Evolutionary conservation across 495 filamentous ascomycete genomes (phyloP).

Genomic region (Staphylotrichum longicolle): DNA sequence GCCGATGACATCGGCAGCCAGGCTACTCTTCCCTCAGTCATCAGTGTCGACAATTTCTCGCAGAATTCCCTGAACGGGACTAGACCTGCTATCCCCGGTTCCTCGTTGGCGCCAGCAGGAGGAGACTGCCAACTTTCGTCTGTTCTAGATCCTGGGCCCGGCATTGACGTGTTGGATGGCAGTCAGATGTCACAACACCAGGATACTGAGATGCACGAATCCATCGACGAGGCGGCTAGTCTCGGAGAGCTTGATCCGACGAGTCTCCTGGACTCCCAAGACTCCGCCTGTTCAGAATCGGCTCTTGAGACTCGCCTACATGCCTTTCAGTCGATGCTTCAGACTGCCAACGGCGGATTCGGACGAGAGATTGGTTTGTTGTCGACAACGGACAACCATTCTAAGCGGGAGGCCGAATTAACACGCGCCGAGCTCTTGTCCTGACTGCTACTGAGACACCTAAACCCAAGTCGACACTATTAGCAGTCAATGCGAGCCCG

Average conservation of each 20-base stretch:
- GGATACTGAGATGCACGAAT: not conserved
- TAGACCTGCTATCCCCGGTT: not conserved
- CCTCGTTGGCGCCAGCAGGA: not conserved
- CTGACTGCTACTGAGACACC: not conserved
- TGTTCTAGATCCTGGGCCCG: not conserved
- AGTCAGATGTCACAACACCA: not conserved
- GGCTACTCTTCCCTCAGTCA: slow-evolving; percentile 20
- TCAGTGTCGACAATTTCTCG: not conserved
- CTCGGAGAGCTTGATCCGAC: slow-evolving; percentile 6
- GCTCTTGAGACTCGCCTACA: slow-evolving; percentile 32
- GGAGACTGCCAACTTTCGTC: not conserved
- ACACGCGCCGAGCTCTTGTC: not conserved
- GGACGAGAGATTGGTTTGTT: slow-evolving; percentile 34
- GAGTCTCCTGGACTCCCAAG: slow-evolving; percentile 30
- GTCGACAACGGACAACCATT: slow-evolving; percentile 42
- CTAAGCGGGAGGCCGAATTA: slow-evolving; percentile 35
- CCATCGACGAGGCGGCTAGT: not conserved
- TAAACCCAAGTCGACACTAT: not conserved
- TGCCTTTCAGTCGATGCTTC: slow-evolving; percentile 31
- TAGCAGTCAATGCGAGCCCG: not conserved
- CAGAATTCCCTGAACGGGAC: not conserved
- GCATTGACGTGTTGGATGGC: not conserved
- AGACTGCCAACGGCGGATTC: slow-evolving; percentile 28
- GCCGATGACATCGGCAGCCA: slow-evolving; percentile 22
- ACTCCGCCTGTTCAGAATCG: slow-evolving; percentile 30